Base-by-base conservation (phyloP, 2,329 filamentous ascomycete genomes). In the Plectosphaerella cucumerina region DNA sequence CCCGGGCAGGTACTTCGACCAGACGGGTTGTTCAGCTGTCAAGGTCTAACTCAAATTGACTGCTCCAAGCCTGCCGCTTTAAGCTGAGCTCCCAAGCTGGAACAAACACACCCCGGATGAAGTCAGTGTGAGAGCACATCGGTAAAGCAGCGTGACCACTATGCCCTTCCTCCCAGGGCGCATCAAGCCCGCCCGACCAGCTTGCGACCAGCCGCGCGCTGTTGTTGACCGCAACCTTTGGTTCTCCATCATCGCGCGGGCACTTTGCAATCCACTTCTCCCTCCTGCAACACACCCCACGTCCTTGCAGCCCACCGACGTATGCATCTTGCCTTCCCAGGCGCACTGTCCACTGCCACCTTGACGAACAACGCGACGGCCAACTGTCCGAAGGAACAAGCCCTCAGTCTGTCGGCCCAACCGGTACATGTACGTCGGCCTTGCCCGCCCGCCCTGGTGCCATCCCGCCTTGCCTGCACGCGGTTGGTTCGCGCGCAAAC, bases 211-310 rank as follows among this genome's bases (percentile, higher is more conserved):
- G n/a, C 39, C 39, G 39, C 39, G 39, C 43, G 43, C 22, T 52
- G 49, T 50, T 56, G 52, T 56, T 51, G 55, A 56, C 56, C 55
- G 55, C 56, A 58, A 55, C 57, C 56, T 56, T 53, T 57, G 26
- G 26, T 55, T 52, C 50, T 47, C 49, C 52, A 52, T 53, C 34
- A 47, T 47, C 31, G 22, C 34, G 21, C 45, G 21, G 15, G 33
- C 31, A 37, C 45, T 21, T 35, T 34, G 15, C 35, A 48, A 39
- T 57, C 55, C 53, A 52, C 55, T 59, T 58, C 60, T 61, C 58
- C 56, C 57, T 65, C 60, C 63, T 65, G 62, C 65, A 65, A 55
- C 42, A 57, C 65, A 70, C 68, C 67, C 70, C 68, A 70, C 66
- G 63, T 60, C 58, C 57, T 61, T 60, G 56, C 60, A 61, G 56